A percentile compares a stretch with the other conserved stretches of the same genome.
phyloP scores from a whole-genome alignment of 768 basidiomycete species.

The Hypholoma sublateritium region DNA sequence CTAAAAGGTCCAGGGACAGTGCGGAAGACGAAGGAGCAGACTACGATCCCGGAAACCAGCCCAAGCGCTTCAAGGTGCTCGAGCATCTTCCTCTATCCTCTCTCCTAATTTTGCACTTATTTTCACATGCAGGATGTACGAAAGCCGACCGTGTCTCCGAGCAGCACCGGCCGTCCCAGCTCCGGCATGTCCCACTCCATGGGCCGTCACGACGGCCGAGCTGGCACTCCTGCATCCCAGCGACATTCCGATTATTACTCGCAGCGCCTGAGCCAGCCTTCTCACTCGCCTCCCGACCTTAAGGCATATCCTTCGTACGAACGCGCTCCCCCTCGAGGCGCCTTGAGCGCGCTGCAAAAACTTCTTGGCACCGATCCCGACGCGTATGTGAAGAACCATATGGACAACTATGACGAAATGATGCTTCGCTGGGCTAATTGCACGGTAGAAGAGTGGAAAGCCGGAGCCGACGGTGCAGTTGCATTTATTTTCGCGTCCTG shows the following conservation, averaged over 20 bases:
- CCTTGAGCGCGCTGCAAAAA: slow-evolving; percentile 27
- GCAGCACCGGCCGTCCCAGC: slow-evolving; percentile 11
- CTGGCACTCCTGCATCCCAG: background rate
- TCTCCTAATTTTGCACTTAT: background rate
- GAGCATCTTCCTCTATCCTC: background rate
- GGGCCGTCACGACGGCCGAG: background rate
- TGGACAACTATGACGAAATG: slow-evolving; percentile 43
- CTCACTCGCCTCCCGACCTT: background rate
- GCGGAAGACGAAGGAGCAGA: slow-evolving; percentile 14
- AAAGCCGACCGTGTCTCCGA: background rate
- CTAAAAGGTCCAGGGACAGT: slow-evolving; percentile 16
- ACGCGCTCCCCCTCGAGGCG: background rate
- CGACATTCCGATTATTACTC: background rate
- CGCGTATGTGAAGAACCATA: slow-evolving; percentile 36
- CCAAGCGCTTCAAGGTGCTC: slow-evolving; percentile 16
- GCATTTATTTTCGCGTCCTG: background rate
- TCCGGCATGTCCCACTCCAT: slow-evolving; percentile 15
- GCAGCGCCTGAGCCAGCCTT: background rate
- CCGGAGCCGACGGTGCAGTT: slow-evolving; percentile 49
- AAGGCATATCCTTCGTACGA: background rate
- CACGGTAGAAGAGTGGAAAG: slow-evolving; percentile 51
- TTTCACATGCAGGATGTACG: background rate
- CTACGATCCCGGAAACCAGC: slow-evolving; percentile 6
- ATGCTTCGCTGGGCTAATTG: slow-evolving; percentile 50
- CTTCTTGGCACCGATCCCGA: slow-evolving; percentile 46